Evolutionary conservation across 345 rosid genomes (phyloP).

Genomic region (Euclidium syriacum): DNA sequence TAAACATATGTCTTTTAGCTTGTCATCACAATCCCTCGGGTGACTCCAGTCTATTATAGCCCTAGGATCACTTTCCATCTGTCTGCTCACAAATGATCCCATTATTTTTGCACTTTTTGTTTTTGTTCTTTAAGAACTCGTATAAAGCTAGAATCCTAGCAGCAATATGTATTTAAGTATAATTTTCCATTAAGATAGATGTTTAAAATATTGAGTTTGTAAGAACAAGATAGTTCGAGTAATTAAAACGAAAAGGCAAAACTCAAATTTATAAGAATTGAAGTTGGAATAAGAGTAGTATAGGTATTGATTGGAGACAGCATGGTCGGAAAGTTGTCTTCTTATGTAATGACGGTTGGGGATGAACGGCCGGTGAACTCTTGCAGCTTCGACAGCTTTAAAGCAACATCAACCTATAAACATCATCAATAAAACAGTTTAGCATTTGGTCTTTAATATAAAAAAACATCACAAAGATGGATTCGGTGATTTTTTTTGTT

Average conservation of each 20-base stretch:
- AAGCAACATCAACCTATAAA: slow-evolving; percentile 76
- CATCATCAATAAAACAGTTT: background rate
- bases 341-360: slow-evolving; percentile 79
- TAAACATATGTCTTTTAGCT: no score
- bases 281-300: slow-evolving; percentile 2
- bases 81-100: no score
- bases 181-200: no score
- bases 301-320: background rate
- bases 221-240: background rate
- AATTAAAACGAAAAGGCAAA: background rate
- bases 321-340: background rate
- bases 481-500: background rate
- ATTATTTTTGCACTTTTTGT: no score
- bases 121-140: no score
- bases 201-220: no score
- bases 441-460: background rate
- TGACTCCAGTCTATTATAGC: no score
- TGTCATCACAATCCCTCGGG: no score
- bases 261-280: background rate
- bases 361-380: slow-evolving; percentile 86
- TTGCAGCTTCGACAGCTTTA: slow-evolving; percentile 82
- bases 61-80: no score
- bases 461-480: background rate
- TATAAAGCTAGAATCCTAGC: no score
- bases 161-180: no score